Evolutionary conservation across 805 yeast genomes (phyloP).

Genomic region (Candida michaelii): DNA sequence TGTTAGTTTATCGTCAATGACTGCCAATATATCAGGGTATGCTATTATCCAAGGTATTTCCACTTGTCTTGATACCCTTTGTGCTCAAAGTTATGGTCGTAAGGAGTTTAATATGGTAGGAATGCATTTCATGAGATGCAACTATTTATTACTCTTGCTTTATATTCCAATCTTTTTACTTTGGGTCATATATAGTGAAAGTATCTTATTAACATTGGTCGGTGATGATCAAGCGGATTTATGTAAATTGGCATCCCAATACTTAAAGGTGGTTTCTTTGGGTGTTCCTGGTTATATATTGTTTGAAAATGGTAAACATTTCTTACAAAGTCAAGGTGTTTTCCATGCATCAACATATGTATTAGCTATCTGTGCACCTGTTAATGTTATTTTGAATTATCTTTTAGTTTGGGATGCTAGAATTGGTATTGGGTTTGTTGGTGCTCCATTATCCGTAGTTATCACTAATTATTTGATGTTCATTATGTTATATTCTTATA

Average conservation of each 20-base stretch:
- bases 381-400: constrained; percentile 67
- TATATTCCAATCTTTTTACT: constrained; percentile 54
- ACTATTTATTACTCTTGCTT: constrained; percentile 50
- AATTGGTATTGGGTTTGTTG: constrained; percentile 64
- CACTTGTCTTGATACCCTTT: constrained; percentile 74
- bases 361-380: constrained; percentile 67
- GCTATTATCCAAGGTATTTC: constrained; percentile 76
- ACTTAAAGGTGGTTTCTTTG: constrained; percentile 53
- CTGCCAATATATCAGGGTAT: constrained; percentile 73
- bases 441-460: constrained; percentile 76
- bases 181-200: constrained; percentile 62
- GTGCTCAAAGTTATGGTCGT: constrained; percentile 78
- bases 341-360: constrained; percentile 80
- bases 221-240: constrained; percentile 25
- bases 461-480: constrained; percentile 75
- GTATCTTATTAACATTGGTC: constrained; percentile 37
- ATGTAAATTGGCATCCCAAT: constrained; percentile 52
- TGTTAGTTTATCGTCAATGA: constrained; percentile 72
- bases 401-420: constrained; percentile 62
- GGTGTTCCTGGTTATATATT: constrained; percentile 75
- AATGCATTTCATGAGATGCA: constrained; percentile 65
- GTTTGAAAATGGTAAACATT: constrained; percentile 73
- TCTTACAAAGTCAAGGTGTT: constrained; percentile 72
- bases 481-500: constrained; percentile 48
- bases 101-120: constrained; percentile 66